Conservation (phyloP, 1,284 basidiomycete species). For the Amylostereum areolatum region DNA sequence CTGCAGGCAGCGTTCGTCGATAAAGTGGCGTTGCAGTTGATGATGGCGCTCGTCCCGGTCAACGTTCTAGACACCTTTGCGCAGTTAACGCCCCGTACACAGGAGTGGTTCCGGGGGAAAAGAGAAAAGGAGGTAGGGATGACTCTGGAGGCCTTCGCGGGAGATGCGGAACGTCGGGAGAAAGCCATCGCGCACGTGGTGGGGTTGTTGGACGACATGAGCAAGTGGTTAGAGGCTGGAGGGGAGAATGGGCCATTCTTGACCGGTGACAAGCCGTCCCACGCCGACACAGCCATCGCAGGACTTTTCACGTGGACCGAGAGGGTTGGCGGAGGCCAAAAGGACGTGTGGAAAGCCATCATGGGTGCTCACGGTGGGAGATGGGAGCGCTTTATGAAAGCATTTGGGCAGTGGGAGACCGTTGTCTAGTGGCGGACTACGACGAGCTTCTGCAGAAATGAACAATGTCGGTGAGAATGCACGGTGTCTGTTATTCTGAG, state of each 20-base stretch:
- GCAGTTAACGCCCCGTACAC: not conserved
- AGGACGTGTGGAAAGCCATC: too few relatives aligned
- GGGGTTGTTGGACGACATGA: not conserved
- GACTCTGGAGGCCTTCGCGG: not conserved
- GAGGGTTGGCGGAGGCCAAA: too few relatives aligned
- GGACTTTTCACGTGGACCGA: not conserved
- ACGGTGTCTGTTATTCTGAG: too few relatives aligned
- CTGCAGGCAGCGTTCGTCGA: slow-evolving; percentile 13
- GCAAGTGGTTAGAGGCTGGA: not conserved
- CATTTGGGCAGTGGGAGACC: too few relatives aligned
- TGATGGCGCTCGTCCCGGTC: slow-evolving; percentile 7
- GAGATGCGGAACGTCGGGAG: not conserved
- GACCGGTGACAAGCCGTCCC: not conserved
- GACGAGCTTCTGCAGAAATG: too few relatives aligned
- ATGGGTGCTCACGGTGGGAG: too few relatives aligned
- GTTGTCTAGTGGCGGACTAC: too few relatives aligned
- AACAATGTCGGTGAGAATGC: too few relatives aligned
- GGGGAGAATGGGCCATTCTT: not conserved
- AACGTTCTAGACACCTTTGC: slow-evolving; percentile 1
- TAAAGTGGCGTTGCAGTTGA: slow-evolving; percentile 2
- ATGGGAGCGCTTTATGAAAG: too few relatives aligned
- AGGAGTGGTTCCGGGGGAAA: not conserved
- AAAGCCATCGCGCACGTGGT: too few relatives aligned
- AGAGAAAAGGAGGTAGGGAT: slow-evolving; percentile 8
- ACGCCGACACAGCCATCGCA: not conserved